A percentile compares a stretch with the other conserved stretches of the same genome.
Conservation (phyloP, 2,329 filamentous ascomycete species). For the Drechmeria coniospora region DNA sequence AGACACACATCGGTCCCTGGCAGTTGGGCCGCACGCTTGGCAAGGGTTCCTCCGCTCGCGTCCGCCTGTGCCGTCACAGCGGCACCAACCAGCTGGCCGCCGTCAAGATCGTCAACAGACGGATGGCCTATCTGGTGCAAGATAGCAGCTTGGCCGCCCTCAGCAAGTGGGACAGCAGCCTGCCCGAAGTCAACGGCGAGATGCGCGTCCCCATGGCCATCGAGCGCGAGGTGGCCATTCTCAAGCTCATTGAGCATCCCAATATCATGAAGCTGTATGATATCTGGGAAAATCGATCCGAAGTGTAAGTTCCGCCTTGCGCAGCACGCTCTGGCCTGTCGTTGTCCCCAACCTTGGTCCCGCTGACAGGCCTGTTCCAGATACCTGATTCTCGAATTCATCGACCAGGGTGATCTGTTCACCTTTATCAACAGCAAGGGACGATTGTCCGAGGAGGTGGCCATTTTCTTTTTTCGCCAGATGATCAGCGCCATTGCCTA, state of each 20-base stretch:
- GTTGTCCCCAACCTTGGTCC: too few relatives aligned
- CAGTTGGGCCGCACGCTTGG: slow-evolving; percentile 79
- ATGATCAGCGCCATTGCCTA: slow-evolving; percentile 86
- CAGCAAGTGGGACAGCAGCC: slow-evolving; percentile 52
- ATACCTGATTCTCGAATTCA: slow-evolving; percentile 87
- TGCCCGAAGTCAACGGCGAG: slow-evolving; percentile 41
- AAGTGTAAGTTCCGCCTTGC: slow-evolving; percentile 51
- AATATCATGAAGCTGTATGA: slow-evolving; percentile 92
- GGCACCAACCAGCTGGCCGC: slow-evolving; percentile 69
- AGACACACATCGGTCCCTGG: slow-evolving; percentile 86
- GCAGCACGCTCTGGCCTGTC: too few relatives aligned
- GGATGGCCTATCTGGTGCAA: slow-evolving; percentile 62
- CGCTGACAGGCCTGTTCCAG: slow-evolving; percentile 28
- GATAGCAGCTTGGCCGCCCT: slow-evolving; percentile 75
- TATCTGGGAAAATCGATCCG: slow-evolving; percentile 92
- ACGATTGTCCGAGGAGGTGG: slow-evolving; percentile 62
- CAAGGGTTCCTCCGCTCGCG: slow-evolving; percentile 76
- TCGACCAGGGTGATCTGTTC: slow-evolving; percentile 68
- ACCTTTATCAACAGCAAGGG: slow-evolving; percentile 65
- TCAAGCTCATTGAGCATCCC: slow-evolving; percentile 89
- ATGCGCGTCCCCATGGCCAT: slow-evolving; percentile 73
- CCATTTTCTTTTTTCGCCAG: slow-evolving; percentile 77
- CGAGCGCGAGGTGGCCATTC: slow-evolving; percentile 88
- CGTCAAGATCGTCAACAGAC: slow-evolving; percentile 89
- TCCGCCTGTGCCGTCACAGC: slow-evolving; percentile 70